A percentile compares a stretch with the other conserved stretches of the same genome.
phyloP scores from a whole-genome alignment of 2,329 filamentous ascomycete genomes.

The Fusarium nelsonii region DNA sequence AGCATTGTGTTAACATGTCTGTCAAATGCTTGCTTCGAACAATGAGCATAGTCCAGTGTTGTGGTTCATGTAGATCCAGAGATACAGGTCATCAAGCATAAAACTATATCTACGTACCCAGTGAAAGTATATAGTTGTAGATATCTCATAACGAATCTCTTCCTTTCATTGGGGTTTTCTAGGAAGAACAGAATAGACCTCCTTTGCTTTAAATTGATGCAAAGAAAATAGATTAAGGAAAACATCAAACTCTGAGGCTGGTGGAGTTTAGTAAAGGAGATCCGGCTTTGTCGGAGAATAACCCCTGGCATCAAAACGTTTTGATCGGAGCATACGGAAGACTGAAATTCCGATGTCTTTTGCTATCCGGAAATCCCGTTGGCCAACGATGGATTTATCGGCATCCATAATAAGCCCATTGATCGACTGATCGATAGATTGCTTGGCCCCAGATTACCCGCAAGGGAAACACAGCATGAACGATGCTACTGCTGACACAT shows the following conservation, averaged over 20 bases:
- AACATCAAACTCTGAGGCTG: not conserved
- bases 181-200: not conserved
- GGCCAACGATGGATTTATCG: conserved; percentile 1
- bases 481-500: not conserved
- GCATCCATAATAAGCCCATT: conserved; percentile 26
- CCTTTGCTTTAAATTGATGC: not conserved
- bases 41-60: no score
- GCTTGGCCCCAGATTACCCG: conserved; percentile 16
- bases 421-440: conserved; percentile 29
- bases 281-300: conserved; percentile 40
- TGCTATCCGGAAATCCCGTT: not conserved
- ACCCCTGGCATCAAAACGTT: conserved; percentile 23
- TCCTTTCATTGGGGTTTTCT: not conserved
- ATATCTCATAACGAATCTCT: no score
- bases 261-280: conserved; percentile 29
- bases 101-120: not conserved
- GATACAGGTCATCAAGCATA: no score
- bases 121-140: not conserved
- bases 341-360: conserved; percentile 22
- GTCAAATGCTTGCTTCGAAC: no score
- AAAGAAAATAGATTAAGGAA: not conserved
- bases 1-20: no score
- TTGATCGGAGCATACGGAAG: conserved; percentile 35
- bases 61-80: not conserved
- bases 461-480: conserved; percentile 25